Evolutionary conservation across 768 basidiomycete species (phyloP).

Genomic region (Clitopilus passeckerianus): DNA sequence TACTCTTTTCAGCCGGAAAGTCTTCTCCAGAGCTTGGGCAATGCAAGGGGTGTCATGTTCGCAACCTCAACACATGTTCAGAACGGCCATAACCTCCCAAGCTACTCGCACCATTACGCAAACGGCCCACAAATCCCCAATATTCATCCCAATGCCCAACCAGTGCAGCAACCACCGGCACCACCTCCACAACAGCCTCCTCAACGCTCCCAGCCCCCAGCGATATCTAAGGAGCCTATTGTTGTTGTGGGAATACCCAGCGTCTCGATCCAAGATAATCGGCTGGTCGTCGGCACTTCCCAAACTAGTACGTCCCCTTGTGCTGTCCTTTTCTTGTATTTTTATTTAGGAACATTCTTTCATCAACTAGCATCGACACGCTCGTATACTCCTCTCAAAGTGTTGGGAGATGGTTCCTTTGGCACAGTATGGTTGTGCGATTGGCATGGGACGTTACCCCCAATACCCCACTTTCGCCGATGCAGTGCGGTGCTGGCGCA

Average conservation of each 20-base stretch:
- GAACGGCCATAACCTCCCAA: constrained; percentile 33
- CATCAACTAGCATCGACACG: constrained; percentile 64
- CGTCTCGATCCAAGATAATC: constrained; percentile 64
- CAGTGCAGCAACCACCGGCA: constrained; percentile 25
- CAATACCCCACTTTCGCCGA: constrained; percentile 85
- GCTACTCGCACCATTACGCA: constrained; percentile 25
- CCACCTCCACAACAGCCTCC: constrained; percentile 23
- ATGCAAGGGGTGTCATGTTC: constrained; percentile 62
- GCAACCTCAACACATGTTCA: constrained; percentile 40
- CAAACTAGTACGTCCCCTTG: constrained; percentile 53
- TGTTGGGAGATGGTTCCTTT: constrained; percentile 96
- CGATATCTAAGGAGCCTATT: constrained; percentile 52
- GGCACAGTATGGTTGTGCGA: constrained; percentile 99
- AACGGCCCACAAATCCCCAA: constrained; percentile 10
- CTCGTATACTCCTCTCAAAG: constrained; percentile 92
- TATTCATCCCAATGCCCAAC: constrained; percentile 10
- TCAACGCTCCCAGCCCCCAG: constrained; percentile 22
- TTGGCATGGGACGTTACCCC: constrained; percentile 97
- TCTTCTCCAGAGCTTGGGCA: constrained; percentile 32
- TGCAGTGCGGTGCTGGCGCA: constrained; percentile 93
- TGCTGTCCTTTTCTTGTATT: background rate
- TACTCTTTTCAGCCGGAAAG: constrained; percentile 19
- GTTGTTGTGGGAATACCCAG: constrained; percentile 72
- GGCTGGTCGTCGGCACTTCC: constrained; percentile 68
- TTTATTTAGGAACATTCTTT: background rate